Evolutionary conservation across 1,284 basidiomycete species (phyloP).

Genomic region (Sanghuangporus sanghuang): DNA sequence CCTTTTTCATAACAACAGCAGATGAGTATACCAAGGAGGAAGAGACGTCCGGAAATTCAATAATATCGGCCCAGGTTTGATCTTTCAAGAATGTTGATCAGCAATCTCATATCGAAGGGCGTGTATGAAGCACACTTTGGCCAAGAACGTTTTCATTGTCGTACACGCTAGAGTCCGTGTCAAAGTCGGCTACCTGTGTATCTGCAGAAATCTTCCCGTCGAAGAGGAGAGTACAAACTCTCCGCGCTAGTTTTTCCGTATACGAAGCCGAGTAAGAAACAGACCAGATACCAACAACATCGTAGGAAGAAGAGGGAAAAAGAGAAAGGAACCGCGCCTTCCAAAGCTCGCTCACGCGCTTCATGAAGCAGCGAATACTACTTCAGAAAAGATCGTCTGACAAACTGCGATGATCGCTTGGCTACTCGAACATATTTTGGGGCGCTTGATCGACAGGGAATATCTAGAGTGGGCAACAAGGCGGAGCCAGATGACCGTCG

Average conservation of each 20-base stretch:
- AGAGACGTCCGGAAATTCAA: neutral
- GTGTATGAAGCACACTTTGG: neutral
- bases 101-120: neutral
- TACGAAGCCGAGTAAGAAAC: neutral
- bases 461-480: too few relatives aligned
- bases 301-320: neutral
- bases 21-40: neutral
- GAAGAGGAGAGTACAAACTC: neutral
- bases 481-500: too few relatives aligned
- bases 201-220: neutral
- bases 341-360: neutral
- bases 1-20: neutral
- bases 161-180: neutral
- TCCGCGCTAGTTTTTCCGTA: neutral
- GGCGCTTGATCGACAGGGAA: too few relatives aligned
- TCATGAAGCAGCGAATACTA: neutral
- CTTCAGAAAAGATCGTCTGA: too few relatives aligned
- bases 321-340: neutral
- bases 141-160: neutral
- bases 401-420: too few relatives aligned
- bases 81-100: neutral
- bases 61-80: slow-evolving; percentile 4
- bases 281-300: neutral
- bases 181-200: neutral
- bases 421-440: too few relatives aligned